Evolutionary conservation across 805 yeast species (phyloP), one percentile per base, ranked within the genome.

Genomic region (Maudiozyma saulgeensis): DNA sequence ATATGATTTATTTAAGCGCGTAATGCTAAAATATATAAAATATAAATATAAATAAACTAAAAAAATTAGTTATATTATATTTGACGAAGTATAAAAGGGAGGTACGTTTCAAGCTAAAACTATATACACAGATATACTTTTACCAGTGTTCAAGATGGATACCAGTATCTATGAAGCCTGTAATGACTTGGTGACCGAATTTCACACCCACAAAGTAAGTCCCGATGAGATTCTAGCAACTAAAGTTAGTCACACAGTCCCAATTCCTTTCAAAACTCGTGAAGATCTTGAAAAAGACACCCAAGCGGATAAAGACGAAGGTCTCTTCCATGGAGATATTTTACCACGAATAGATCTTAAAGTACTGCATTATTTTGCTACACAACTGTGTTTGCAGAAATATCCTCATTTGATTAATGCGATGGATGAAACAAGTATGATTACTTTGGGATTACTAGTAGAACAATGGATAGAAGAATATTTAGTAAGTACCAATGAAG

Each of bases 391-490:
- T 43, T 47, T 64, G 9, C 59, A 54, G 43, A 56, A 55, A 45
- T 66, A 64, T 41, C 68, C 69, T 1, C 61, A 60, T 18, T 51
- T 61, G 38, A 42, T 50, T 2, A 50, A 57, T 8, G 38, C 55
- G 13, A 62, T 70, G 46, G 75, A 71, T 48, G 75, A 70, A 42
- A 60, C 69, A 7, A 63, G 70, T 16, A 49, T 71, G 49, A 51
- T 71, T 18, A 58, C 68, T 0, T n/a, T 69, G 28, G 72, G 74
- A 0, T 52, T 64, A 23, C 45, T 71, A 9, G 56, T 71, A 18
- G 74, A 70, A 35, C 54, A 66, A 43, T 69, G 73, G 74, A 55
- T 68, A 2, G 61, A 60, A 15, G 70, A 68, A 41, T 63, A 54
- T 42, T 41, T 64, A 35, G 49, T 47, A 13, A 43, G 49, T 18